Percentiles rank a stretch among this genome's conserved stretches.
Evolutionary conservation across 805 yeast species (phyloP).

Genomic region (Blastobotrys peoriensis): DNA sequence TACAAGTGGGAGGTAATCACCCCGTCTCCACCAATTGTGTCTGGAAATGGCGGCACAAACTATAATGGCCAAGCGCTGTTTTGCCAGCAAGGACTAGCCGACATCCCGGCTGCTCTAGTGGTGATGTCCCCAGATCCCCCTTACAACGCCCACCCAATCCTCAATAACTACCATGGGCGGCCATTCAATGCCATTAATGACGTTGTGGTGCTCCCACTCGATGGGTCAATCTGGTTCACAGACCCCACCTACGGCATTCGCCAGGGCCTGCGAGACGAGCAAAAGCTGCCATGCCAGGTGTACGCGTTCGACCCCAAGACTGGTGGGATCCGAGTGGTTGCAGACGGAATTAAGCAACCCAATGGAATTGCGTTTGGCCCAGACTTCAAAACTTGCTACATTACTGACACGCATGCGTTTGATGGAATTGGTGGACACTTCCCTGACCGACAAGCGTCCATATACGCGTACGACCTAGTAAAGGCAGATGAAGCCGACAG

Average conservation of each 20-base stretch:
- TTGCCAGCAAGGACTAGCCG: conserved; percentile 24
- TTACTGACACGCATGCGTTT: conserved; percentile 39
- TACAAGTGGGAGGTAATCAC: conserved; percentile 18
- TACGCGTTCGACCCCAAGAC: conserved; percentile 38
- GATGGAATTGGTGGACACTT: conserved; percentile 13
- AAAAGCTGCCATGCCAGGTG: conserved; percentile 29
- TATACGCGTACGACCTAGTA: conserved; percentile 25
- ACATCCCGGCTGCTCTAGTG: conserved; percentile 17
- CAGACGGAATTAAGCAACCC: conserved; percentile 47
- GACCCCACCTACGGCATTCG: conserved; percentile 24
- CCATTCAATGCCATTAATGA: conserved; percentile 27
- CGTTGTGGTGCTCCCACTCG: conserved; percentile 21
- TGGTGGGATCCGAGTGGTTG: conserved; percentile 28
- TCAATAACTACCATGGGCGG: conserved; percentile 24
- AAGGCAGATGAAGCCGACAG: conserved; percentile 6
- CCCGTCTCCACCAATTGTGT: conserved; percentile 18
- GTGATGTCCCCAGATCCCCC: conserved; percentile 20
- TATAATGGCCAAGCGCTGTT: conserved; percentile 22
- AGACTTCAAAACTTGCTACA: conserved; percentile 38
- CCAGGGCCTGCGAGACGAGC: conserved; percentile 18
- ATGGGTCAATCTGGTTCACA: conserved; percentile 27
- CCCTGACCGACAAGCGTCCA: conserved; percentile 18
- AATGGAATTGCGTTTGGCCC: conserved; percentile 62
- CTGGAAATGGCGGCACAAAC: conserved; percentile 25
- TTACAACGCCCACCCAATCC: conserved; percentile 11